Conservation (phyloP, 2,329 filamentous ascomycete species). For the Pseudogymnoascus verrucosus region DNA sequence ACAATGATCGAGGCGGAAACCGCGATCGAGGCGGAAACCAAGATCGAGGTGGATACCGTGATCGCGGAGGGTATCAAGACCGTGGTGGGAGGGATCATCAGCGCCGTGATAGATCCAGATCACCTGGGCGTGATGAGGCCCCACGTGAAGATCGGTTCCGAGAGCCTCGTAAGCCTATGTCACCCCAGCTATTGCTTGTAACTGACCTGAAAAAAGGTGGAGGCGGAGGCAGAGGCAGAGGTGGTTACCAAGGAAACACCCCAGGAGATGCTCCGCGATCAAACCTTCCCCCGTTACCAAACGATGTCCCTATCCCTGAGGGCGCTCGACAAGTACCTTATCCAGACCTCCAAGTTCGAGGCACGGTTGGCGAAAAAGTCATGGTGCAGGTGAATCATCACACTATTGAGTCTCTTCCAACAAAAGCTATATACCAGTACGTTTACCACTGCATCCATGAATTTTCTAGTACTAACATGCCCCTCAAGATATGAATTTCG, state of each 20-base stretch:
- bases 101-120: not conserved
- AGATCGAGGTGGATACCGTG: not conserved
- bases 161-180: not conserved
- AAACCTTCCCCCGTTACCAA: conserved; percentile 7
- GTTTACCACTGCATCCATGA: not conserved
- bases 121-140: not conserved
- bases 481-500: not conserved
- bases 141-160: conserved; percentile 3
- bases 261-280: conserved; percentile 19
- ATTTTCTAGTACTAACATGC: not conserved
- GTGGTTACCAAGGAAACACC: conserved; percentile 15
- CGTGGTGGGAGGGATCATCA: not conserved
- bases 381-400: conserved; percentile 6
- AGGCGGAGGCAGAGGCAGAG: not conserved
- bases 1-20: not conserved
- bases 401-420: conserved; percentile 2
- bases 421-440: conserved; percentile 2
- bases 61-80: not conserved
- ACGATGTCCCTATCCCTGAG: not conserved
- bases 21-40: not conserved
- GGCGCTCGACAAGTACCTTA: not conserved
- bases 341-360: not conserved
- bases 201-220: not conserved
- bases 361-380: not conserved
- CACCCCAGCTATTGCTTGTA: not conserved